These are phyloP conservation scores for Pichia exigua DNA, from an alignment of 805 yeast species.

Conservation along the genomic window DNA sequence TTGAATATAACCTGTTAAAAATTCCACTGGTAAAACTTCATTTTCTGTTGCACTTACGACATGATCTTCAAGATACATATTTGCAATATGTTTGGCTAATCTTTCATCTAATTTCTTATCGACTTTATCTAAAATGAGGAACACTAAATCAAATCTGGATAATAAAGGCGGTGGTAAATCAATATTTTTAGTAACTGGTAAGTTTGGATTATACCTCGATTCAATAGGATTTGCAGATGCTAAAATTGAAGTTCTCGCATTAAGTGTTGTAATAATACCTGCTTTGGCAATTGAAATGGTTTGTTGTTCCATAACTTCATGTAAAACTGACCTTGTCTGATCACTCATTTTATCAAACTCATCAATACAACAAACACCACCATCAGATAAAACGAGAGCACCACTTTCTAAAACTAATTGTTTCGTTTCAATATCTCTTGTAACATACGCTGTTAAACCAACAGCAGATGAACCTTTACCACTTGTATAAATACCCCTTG, in stretches of 20 bases:
- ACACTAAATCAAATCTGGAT: constrained; percentile 92
- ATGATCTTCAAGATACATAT: constrained; percentile 81
- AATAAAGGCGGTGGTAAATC: constrained; percentile 94
- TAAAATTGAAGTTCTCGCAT: constrained; percentile 90
- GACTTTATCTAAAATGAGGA: constrained; percentile 84
- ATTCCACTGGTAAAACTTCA: constrained; percentile 78
- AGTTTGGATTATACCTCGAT: constrained; percentile 87
- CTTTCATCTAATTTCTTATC: constrained; percentile 80
- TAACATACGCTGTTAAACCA: constrained; percentile 94
- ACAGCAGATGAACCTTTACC: constrained; percentile 99
- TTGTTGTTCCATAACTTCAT: constrained; percentile 99
- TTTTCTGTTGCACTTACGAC: constrained; percentile 63
- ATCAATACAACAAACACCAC: constrained; percentile 98
- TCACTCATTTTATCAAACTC: constrained; percentile 98
- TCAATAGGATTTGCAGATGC: constrained; percentile 98
- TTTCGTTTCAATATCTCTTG: constrained; percentile 88
- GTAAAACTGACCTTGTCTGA: constrained; percentile 86
- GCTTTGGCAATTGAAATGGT: constrained; percentile 98
- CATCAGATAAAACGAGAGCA: constrained; percentile 92
- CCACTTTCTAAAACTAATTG: constrained; percentile 94
- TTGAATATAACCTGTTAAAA: constrained; percentile 80
- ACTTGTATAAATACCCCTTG: constrained; percentile 95
- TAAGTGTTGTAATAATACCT: constrained; percentile 92
- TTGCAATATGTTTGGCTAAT: constrained; percentile 84
- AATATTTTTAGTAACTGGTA: constrained; percentile 91